Evolutionary conservation across 257 asterid genomes (phyloP).

Genomic region (Phtheirospermum japonicum): DNA sequence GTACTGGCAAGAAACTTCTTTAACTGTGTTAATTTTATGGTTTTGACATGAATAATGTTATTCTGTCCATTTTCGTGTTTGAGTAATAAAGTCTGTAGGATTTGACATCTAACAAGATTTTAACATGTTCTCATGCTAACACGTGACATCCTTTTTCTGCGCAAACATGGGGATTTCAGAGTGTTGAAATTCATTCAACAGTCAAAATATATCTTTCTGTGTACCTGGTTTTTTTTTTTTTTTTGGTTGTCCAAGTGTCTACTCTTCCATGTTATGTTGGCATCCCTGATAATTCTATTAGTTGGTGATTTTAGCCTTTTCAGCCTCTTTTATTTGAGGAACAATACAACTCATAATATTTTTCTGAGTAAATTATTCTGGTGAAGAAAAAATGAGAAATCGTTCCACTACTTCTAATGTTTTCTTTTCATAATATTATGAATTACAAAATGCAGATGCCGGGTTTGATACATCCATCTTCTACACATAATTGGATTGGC

Average conservation of each 20-base stretch:
- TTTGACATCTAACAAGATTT: constrained; percentile 15
- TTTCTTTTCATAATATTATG: constrained; percentile 28
- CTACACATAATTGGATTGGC: constrained; percentile 63
- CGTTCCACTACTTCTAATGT: constrained; percentile 8
- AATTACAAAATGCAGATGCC: constrained; percentile 50
- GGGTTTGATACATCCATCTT: constrained; percentile 56
- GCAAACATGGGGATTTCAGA: constrained; percentile 5
- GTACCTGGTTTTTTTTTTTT: not conserved
- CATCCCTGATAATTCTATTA: constrained; percentile 2
- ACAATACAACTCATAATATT: not conserved
- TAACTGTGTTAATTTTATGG: constrained; percentile 1
- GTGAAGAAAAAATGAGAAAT: not conserved
- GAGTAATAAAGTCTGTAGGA: not conserved
- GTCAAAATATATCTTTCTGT: not conserved
- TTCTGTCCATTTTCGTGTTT: not conserved
- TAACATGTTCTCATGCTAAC: constrained; percentile 20
- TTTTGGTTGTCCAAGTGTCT: not conserved
- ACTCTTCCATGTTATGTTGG: constrained; percentile 10
- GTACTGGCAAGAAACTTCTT: constrained; percentile 8
- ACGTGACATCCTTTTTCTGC: not conserved
- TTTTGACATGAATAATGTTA: not conserved
- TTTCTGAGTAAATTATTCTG: not conserved
- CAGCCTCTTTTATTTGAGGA: not conserved
- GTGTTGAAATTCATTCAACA: too few species aligned
- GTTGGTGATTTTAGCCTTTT: constrained; percentile 19